phyloP scores from a whole-genome alignment of 2,329 filamentous ascomycete genomes.

The Pseudocercospora pini-densiflorae region DNA sequence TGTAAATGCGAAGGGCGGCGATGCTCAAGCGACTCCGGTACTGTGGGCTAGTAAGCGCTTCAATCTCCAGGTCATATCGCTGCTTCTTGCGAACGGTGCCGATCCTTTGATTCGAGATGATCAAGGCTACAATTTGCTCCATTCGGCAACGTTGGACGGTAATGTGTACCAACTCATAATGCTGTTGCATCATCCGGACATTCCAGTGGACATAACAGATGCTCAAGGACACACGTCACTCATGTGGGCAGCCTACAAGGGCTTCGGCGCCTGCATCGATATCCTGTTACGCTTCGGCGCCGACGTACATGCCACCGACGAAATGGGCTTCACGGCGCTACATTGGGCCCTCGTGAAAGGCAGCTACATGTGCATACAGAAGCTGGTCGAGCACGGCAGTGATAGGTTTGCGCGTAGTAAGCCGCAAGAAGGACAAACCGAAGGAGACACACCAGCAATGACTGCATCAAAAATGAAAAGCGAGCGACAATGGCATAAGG shows the following conservation, averaged over 20 bases:
- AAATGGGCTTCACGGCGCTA: slow-evolving; percentile 90
- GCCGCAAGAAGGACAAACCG: slow-evolving; percentile 43
- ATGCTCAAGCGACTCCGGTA: slow-evolving; percentile 89
- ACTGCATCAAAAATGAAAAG: slow-evolving; percentile 93
- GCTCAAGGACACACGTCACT: slow-evolving; percentile 88
- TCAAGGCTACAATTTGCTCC: slow-evolving; percentile 97
- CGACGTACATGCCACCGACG: slow-evolving; percentile 86
- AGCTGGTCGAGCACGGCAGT: slow-evolving; percentile 92
- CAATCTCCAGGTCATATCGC: slow-evolving; percentile 94
- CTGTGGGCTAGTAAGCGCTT: slow-evolving; percentile 98
- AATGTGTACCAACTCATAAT: slow-evolving; percentile 89
- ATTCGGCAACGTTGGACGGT: slow-evolving; percentile 95
- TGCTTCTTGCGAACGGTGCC: slow-evolving; percentile 87
- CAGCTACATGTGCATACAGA: slow-evolving; percentile 84
- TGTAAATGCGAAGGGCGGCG: slow-evolving; percentile 93
- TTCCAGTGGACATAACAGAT: slow-evolving; percentile 90
- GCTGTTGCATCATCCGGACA: slow-evolving; percentile 84
- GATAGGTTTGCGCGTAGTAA: slow-evolving; percentile 90
- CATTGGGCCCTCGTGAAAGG: slow-evolving; percentile 98
- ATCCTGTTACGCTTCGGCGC: slow-evolving; percentile 93
- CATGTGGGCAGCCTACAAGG: slow-evolving; percentile 99
- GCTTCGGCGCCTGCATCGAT: slow-evolving; percentile 89
- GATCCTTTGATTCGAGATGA: slow-evolving; percentile 91
- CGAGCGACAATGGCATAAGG: slow-evolving; percentile 76
- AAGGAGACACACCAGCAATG: slow-evolving; percentile 85